phyloP scores from a whole-genome alignment of 2,329 filamentous ascomycete species.

The Xylariaceae sp. region DNA sequence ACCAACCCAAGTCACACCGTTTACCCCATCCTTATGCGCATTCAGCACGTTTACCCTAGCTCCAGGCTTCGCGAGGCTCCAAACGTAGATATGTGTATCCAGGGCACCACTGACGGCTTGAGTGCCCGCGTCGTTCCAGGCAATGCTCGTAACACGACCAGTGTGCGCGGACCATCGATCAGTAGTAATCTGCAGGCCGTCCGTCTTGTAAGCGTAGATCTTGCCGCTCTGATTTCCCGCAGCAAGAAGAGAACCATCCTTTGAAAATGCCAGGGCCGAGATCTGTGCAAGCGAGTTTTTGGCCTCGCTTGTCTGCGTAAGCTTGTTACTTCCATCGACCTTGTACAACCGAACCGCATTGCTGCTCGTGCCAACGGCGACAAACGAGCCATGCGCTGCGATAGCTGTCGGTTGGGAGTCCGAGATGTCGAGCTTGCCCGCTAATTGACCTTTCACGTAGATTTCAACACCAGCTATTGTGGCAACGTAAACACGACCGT shows the following conservation, averaged over 20 bases:
- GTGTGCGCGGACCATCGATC: constrained; percentile 73
- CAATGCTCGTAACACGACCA: constrained; percentile 62
- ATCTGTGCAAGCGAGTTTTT: constrained; percentile 74
- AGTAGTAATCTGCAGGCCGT: constrained; percentile 69
- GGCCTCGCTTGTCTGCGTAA: constrained; percentile 63
- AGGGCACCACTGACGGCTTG: constrained; percentile 84
- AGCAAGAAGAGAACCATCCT: constrained; percentile 77
- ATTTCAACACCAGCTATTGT: constrained; percentile 65
- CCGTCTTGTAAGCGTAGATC: constrained; percentile 79
- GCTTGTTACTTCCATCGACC: constrained; percentile 61
- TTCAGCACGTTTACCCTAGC: constrained; percentile 84
- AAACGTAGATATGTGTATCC: constrained; percentile 92
- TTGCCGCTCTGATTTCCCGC: constrained; percentile 86
- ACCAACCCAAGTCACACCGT: constrained; percentile 82
- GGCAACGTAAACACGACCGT: constrained; percentile 55
- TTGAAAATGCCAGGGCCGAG: constrained; percentile 83
- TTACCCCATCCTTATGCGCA: constrained; percentile 95
- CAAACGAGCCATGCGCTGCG: constrained; percentile 68
- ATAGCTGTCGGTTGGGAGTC: constrained; percentile 72
- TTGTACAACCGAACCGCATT: constrained; percentile 79
- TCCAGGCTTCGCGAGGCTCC: constrained; percentile 84
- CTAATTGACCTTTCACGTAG: constrained; percentile 63
- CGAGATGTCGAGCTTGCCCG: constrained; percentile 64
- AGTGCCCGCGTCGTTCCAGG: constrained; percentile 80
- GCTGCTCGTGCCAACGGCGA: constrained; percentile 79